These are phyloP conservation scores for Candida sp. DNA, from an alignment of 1,139 yeast species.

Conservation along the genomic window DNA sequence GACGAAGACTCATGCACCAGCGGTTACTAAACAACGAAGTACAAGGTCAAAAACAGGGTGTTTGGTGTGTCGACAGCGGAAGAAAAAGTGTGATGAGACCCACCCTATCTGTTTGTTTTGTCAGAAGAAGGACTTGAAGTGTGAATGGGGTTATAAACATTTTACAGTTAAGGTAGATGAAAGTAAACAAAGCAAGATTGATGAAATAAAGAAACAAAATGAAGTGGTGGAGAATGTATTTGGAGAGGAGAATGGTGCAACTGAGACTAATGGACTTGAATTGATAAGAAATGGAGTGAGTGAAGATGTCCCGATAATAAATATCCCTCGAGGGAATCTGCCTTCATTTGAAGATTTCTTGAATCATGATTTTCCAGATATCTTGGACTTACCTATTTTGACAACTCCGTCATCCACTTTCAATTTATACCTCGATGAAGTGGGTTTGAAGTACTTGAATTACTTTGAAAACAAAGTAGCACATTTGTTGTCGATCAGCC, in stretches of 20 bases:
- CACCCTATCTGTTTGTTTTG: constrained; percentile 24
- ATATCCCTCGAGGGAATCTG: constrained; percentile 2
- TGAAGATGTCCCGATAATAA: background rate
- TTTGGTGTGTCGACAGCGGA: constrained; percentile 14
- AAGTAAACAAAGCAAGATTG: constrained; percentile 1
- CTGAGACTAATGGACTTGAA: background rate
- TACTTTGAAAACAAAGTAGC: constrained; percentile 21
- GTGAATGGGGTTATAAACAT: constrained; percentile 11
- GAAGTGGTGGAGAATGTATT: background rate
- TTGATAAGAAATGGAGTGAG: background rate
- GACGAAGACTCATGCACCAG: background rate
- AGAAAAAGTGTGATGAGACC: constrained; percentile 25
- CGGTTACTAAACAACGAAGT: background rate
- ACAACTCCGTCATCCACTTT: constrained; percentile 12
- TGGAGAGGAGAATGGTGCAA: background rate
- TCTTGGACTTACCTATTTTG: constrained; percentile 5
- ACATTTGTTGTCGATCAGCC: constrained; percentile 19
- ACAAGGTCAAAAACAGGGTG: constrained; percentile 17
- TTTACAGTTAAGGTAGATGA: constrained; percentile 3
- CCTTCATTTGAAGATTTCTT: constrained; percentile 1
- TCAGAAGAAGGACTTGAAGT: constrained; percentile 15
- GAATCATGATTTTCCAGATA: background rate
- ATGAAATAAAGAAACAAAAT: constrained; percentile 4
- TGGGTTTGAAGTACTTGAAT: constrained; percentile 16
- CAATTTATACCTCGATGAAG: constrained; percentile 15